These are phyloP conservation scores for Exophiala xenobiotica DNA, from an alignment of 2,329 filamentous ascomycete species.

Conservation along the genomic window DNA sequence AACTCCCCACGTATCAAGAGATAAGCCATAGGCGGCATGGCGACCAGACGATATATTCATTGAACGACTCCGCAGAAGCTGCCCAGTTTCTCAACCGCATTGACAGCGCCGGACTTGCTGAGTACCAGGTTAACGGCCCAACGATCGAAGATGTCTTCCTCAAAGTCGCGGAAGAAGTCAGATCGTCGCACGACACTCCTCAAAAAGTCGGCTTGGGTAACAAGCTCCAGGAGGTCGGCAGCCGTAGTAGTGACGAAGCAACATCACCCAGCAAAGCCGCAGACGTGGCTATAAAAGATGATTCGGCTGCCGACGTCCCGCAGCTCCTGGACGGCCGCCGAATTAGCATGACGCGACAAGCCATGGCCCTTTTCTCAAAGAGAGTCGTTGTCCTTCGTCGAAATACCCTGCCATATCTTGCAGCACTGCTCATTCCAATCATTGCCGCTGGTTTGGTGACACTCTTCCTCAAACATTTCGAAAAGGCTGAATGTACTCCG, in stretches of 20 bases:
- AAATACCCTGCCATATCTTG: constrained; percentile 73
- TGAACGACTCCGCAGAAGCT: constrained; percentile 67
- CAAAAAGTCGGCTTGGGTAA: constrained; percentile 7
- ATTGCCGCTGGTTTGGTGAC: constrained; percentile 76
- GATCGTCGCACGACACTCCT: constrained; percentile 23
- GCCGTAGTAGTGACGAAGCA: constrained; percentile 19
- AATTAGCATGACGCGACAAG: constrained; percentile 69
- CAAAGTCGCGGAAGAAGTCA: constrained; percentile 77
- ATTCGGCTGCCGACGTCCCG: constrained; percentile 31
- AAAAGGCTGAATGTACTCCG: constrained; percentile 54
- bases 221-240: constrained; percentile 16
- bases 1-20: constrained; percentile 51
- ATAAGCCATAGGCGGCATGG: constrained; percentile 61
- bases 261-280: constrained; percentile 11
- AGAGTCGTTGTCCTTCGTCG: constrained; percentile 72
- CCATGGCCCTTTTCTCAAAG: constrained; percentile 73
- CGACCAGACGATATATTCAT: constrained; percentile 71
- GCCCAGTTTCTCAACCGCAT: constrained; percentile 69
- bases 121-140: constrained; percentile 84
- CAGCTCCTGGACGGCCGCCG: constrained; percentile 65
- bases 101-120: constrained; percentile 64
- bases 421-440: constrained; percentile 75
- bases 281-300: constrained; percentile 12
- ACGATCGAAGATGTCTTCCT: constrained; percentile 93
- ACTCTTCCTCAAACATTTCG: constrained; percentile 65